A percentile compares a stretch with the other conserved stretches of the same genome.
phyloP scores from a whole-genome alignment of 441 rosid genomes.

The Pelargonium exstipulatum region DNA sequence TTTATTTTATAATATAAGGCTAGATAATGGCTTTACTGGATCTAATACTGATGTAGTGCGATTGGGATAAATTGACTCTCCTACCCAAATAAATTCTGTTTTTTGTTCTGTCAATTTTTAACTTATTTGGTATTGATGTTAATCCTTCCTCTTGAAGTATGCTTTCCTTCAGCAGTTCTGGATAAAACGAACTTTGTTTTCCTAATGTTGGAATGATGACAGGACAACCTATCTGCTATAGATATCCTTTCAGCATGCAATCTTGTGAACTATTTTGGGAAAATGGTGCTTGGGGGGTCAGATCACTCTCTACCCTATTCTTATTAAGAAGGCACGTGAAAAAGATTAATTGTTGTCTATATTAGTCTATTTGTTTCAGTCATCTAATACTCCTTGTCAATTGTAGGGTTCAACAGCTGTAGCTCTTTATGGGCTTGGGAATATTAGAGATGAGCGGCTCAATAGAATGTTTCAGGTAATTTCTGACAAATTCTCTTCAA shows the following conservation, averaged over 20 bases:
- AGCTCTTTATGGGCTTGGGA: slow-evolving; percentile 96
- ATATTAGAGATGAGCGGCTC: slow-evolving; percentile 96
- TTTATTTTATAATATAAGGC: too few relatives aligned
- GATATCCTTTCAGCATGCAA: slow-evolving; percentile 95
- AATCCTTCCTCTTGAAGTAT: slow-evolving; percentile 3
- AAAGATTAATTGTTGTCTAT: background rate
- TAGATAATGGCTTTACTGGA: too few relatives aligned
- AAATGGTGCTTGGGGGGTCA: slow-evolving; percentile 99
- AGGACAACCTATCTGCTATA: slow-evolving; percentile 97
- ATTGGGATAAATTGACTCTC: background rate
- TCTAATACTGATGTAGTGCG: too few relatives aligned
- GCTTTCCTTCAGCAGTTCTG: slow-evolving; percentile 5
- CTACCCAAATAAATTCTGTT: background rate
- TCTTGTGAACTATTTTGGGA: slow-evolving; percentile 95
- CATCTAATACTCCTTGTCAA: slow-evolving; percentile 9
- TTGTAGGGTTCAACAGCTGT: slow-evolving; percentile 84
- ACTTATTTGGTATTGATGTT: background rate
- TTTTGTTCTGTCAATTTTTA: background rate
- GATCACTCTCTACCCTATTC: slow-evolving; percentile 83
- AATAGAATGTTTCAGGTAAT: slow-evolving; percentile 96
- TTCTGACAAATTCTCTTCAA: slow-evolving; percentile 11
- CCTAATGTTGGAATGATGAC: slow-evolving; percentile 32
- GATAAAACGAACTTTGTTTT: slow-evolving; percentile 8
- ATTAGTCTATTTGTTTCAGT: slow-evolving; percentile 14
- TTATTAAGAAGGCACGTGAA: slow-evolving; percentile 67